phyloP scores from a whole-genome alignment of 768 basidiomycete species.

The Tricholoma bakamatsutake region DNA sequence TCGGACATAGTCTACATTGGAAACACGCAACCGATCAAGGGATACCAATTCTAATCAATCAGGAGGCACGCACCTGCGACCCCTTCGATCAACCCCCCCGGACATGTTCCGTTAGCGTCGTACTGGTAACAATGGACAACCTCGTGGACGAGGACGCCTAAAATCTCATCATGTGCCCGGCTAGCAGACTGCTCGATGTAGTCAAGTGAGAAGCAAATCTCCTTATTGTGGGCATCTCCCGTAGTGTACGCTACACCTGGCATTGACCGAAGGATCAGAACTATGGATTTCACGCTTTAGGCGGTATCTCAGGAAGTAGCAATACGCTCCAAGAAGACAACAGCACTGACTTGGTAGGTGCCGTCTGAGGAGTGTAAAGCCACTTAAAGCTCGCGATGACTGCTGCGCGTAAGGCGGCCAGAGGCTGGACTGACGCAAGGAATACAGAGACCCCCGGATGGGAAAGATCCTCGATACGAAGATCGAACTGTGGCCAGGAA shows the following conservation, averaged over 20 bases:
- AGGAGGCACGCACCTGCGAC: slow-evolving; percentile 51
- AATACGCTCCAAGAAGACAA: not conserved
- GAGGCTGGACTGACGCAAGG: slow-evolving; percentile 42
- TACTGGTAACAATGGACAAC: slow-evolving; percentile 78
- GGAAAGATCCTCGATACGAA: slow-evolving; percentile 52
- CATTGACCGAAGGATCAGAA: slow-evolving; percentile 59
- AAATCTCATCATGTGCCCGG: slow-evolving; percentile 53
- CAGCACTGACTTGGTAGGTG: slow-evolving; percentile 30
- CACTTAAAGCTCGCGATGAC: slow-evolving; percentile 43
- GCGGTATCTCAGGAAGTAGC: slow-evolving; percentile 1
- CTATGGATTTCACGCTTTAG: slow-evolving; percentile 45
- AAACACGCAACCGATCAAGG: not conserved
- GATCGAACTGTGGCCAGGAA: slow-evolving; percentile 43
- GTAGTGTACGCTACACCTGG: slow-evolving; percentile 66
- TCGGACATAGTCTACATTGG: slow-evolving; percentile 60
- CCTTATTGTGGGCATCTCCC: slow-evolving; percentile 53
- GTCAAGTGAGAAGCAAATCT: slow-evolving; percentile 67
- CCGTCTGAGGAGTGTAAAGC: slow-evolving; percentile 34
- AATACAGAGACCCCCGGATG: slow-evolving; percentile 57
- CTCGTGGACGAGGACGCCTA: slow-evolving; percentile 69
- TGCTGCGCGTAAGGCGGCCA: slow-evolving; percentile 35
- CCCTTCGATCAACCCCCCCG: slow-evolving; percentile 72
- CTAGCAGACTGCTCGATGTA: slow-evolving; percentile 43
- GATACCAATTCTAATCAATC: no score
- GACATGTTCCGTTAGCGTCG: slow-evolving; percentile 53